Conservation (phyloP, 805 yeast genomes). For the Yarrowia sp. region DNA sequence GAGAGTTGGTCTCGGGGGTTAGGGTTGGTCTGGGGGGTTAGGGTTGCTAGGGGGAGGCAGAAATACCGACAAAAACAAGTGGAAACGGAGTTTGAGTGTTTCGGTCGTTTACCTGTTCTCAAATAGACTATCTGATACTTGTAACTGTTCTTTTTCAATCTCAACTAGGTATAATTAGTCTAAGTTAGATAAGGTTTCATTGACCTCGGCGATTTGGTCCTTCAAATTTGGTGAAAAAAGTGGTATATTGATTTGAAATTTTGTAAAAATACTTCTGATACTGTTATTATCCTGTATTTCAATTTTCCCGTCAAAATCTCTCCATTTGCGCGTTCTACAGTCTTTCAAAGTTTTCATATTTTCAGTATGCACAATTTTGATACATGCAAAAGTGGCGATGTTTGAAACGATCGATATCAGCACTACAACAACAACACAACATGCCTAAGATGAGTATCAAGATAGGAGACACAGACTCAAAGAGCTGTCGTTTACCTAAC, state of each 20-base stretch:
- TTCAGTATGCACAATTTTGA: neutral
- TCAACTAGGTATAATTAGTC: neutral
- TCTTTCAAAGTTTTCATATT: too few relatives aligned
- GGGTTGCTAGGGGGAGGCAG: too few relatives aligned
- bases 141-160: too few relatives aligned
- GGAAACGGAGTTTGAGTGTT: too few relatives aligned
- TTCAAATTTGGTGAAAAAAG: neutral
- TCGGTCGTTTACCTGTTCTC: too few relatives aligned
- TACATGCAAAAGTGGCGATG: too few relatives aligned
- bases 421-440: neutral
- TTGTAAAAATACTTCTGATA: neutral
- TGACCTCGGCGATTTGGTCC: neutral
- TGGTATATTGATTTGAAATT: neutral
- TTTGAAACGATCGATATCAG: too few relatives aligned
- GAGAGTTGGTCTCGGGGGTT: neutral
- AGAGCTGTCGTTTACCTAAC: neutral
- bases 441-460: conserved; percentile 24
- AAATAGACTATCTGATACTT: too few relatives aligned
- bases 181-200: neutral
- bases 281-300: neutral
- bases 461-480: too few relatives aligned
- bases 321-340: neutral
- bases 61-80: too few relatives aligned
- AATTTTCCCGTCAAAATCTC: too few relatives aligned
- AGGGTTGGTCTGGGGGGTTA: neutral